These are phyloP conservation scores for Teunomyces lycoperdinae DNA, from an alignment of 805 yeast genomes.

Conservation along the genomic window DNA sequence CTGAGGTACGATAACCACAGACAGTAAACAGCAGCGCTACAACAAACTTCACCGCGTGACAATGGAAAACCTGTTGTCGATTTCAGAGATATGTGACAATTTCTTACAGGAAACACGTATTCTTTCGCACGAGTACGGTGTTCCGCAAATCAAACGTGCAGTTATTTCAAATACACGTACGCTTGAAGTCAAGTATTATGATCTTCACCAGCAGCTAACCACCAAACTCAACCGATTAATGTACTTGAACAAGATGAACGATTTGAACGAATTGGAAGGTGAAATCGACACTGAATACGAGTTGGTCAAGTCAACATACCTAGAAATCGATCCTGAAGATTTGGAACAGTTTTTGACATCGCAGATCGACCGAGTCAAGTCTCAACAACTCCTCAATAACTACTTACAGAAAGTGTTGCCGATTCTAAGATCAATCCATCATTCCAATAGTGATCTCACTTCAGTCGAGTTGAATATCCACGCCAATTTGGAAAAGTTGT, in stretches of 20 bases:
- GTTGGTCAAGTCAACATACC: constrained; percentile 10
- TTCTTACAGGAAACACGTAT: constrained; percentile 18
- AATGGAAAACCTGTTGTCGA: neutral
- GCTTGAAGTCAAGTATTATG: constrained; percentile 26
- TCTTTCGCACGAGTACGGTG: constrained; percentile 33
- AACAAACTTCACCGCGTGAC: neutral
- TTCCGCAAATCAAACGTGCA: constrained; percentile 18
- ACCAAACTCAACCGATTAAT: constrained; percentile 25
- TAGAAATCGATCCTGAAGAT: constrained; percentile 9
- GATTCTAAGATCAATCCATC: constrained; percentile 33
- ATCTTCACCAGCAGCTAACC: constrained; percentile 21
- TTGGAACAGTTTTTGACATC: constrained; percentile 15
- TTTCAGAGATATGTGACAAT: constrained; percentile 17
- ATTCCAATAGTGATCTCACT: constrained; percentile 22
- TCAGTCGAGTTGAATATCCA: constrained; percentile 24
- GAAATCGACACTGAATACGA: constrained; percentile 15
- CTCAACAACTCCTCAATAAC: constrained; percentile 21
- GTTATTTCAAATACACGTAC: constrained; percentile 6
- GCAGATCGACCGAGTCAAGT: constrained; percentile 23
- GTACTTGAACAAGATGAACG: constrained; percentile 24
- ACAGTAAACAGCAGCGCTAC: too few species aligned
- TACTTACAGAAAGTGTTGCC: constrained; percentile 30
- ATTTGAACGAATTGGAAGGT: constrained; percentile 13
- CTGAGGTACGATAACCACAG: too few species aligned
- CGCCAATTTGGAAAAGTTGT: constrained; percentile 19